A percentile compares a stretch with the other conserved stretches of the same genome.
phyloP scores from a whole-genome alignment of 768 basidiomycete species.

The Cystobasidiopsis lactophilus region DNA sequence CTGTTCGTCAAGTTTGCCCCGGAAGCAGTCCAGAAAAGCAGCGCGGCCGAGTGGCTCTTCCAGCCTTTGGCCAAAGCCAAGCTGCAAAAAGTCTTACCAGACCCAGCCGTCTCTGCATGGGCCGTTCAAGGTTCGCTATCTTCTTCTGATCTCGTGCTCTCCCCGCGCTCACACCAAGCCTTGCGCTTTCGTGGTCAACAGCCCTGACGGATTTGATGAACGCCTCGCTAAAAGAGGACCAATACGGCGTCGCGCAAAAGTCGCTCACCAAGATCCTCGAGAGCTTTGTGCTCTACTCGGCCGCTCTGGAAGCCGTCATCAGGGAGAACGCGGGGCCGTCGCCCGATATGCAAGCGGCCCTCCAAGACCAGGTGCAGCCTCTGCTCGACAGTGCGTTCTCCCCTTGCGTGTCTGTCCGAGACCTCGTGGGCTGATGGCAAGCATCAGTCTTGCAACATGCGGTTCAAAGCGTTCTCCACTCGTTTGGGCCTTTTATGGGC shows the following conservation, averaged over 20 bases:
- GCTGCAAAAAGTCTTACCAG: neutral
- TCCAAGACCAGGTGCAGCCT: slow-evolving; percentile 2
- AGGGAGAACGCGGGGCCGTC: too few species aligned
- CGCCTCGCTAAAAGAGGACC: slow-evolving; percentile 55
- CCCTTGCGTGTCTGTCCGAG: neutral
- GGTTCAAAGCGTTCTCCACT: slow-evolving; percentile 9
- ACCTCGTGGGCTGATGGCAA: neutral
- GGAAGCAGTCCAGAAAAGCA: neutral
- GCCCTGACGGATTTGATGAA: slow-evolving; percentile 46
- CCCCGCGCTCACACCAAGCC: too few species aligned
- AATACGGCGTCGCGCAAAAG: slow-evolving; percentile 59
- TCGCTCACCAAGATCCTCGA: slow-evolving; percentile 67
- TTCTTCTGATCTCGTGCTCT: neutral
- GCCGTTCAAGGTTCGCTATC: slow-evolving; percentile 12
- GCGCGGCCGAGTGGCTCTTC: neutral
- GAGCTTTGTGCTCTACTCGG: slow-evolving; percentile 44
- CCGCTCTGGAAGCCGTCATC: slow-evolving; percentile 44
- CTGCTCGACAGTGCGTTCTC: neutral
- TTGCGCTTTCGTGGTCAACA: slow-evolving; percentile 21
- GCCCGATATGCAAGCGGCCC: neutral
- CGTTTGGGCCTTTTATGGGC: slow-evolving; percentile 10
- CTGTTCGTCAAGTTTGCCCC: slow-evolving; percentile 4
- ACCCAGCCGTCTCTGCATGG: slow-evolving; percentile 4
- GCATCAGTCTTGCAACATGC: slow-evolving; percentile 8
- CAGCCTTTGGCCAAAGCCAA: neutral